phyloP scores from a whole-genome alignment of 805 yeast species.

The Candida quercuum region DNA sequence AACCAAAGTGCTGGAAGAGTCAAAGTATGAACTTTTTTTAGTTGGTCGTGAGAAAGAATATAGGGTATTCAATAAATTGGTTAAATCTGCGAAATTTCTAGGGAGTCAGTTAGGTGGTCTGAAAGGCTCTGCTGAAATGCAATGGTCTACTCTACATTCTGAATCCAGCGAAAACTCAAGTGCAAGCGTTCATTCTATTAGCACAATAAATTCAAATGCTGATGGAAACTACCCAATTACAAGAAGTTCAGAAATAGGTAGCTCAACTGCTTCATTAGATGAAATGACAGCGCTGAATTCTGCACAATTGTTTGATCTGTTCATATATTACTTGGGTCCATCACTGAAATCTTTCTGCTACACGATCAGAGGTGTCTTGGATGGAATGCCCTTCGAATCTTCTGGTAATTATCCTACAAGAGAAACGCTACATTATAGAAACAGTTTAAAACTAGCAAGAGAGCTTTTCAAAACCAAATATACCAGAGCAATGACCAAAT shows the following conservation, averaged over 20 bases:
- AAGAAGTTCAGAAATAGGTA: too few relatives aligned
- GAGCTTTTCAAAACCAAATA: conserved; percentile 55
- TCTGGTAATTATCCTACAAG: conserved; percentile 29
- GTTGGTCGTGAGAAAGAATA: conserved; percentile 54
- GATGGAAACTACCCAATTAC: not conserved
- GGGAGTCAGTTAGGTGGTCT: conserved; percentile 61
- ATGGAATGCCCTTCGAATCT: conserved; percentile 51
- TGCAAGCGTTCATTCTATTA: conserved; percentile 1
- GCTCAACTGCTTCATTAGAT: conserved; percentile 10
- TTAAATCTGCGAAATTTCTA: conserved; percentile 45
- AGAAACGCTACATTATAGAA: conserved; percentile 37
- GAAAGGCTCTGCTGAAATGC: conserved; percentile 63
- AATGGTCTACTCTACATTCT: conserved; percentile 46
- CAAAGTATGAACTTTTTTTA: conserved; percentile 53
- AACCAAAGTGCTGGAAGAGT: conserved; percentile 44
- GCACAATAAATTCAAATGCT: conserved; percentile 5
- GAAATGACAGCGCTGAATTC: conserved; percentile 19
- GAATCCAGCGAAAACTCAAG: conserved; percentile 1
- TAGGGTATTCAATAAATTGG: conserved; percentile 38
- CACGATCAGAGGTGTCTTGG: conserved; percentile 57
- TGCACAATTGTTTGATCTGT: conserved; percentile 52
- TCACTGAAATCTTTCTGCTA: conserved; percentile 61
- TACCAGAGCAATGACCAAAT: conserved; percentile 45
- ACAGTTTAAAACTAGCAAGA: conserved; percentile 45
- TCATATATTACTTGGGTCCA: conserved; percentile 66